Percentiles rank a stretch among this genome's conserved stretches.
Evolutionary conservation across 2,329 filamentous ascomycete genomes (phyloP).

Genomic region (Pyrenophora tritici-repentis): DNA sequence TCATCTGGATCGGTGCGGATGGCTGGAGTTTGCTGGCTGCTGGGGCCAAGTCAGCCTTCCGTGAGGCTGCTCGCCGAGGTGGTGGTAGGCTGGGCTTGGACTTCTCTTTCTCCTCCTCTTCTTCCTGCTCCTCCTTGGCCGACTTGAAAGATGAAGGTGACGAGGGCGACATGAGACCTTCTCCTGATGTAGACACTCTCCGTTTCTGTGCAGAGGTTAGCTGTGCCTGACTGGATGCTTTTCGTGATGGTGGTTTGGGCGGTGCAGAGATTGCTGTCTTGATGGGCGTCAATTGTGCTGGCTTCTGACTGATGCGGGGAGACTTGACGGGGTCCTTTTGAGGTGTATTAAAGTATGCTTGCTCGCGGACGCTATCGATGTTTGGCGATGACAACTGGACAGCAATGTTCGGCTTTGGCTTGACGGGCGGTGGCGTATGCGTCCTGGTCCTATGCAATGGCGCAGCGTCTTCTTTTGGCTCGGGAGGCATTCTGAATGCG

Average conservation of each 20-base stretch:
- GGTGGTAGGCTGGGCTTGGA: constrained; percentile 42
- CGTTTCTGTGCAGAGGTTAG: constrained; percentile 24
- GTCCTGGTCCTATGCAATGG: constrained; percentile 27
- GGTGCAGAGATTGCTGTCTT: constrained; percentile 23
- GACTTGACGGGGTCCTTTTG: constrained; percentile 32
- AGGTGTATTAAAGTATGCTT: constrained; percentile 22
- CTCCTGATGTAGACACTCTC: constrained; percentile 33
- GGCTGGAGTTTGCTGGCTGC: constrained; percentile 15
- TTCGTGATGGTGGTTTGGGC: constrained; percentile 27
- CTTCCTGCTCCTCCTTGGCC: constrained; percentile 42
- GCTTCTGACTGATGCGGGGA: constrained; percentile 34
- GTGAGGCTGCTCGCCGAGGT: constrained; percentile 39
- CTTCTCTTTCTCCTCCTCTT: constrained; percentile 33
- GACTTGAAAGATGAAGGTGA: constrained; percentile 44
- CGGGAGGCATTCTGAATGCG: constrained; percentile 37
- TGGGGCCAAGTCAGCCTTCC: constrained; percentile 14
- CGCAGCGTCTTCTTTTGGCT: constrained; percentile 22
- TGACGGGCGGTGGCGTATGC: constrained; percentile 33
- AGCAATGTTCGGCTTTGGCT: constrained; percentile 39
- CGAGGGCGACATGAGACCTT: constrained; percentile 32
- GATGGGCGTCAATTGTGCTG: constrained; percentile 25
- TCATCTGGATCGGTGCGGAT: constrained; percentile 27
- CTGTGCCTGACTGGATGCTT: constrained; percentile 23
- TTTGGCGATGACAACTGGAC: constrained; percentile 22
- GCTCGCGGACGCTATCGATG: constrained; percentile 20